These are phyloP conservation scores for Botrytis medusae DNA, from an alignment of 2,329 filamentous ascomycete species.

Conservation along the genomic window DNA sequence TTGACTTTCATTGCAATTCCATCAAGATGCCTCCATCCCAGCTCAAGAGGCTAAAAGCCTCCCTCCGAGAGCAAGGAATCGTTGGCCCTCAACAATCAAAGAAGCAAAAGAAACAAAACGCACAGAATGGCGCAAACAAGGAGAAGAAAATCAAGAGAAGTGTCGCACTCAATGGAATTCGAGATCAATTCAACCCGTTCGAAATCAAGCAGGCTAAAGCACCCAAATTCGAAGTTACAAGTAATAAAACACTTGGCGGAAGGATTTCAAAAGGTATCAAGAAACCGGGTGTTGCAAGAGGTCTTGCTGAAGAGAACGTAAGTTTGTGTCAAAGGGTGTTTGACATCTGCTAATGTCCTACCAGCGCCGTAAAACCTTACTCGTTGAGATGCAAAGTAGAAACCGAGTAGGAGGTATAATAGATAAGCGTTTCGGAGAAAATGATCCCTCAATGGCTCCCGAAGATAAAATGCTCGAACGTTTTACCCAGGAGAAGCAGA, in stretches of 20 bases:
- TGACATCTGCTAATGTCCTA: constrained; percentile 24
- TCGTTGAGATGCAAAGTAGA: constrained; percentile 73
- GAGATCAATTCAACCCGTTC: constrained; percentile 97
- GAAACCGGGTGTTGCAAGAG: constrained; percentile 81
- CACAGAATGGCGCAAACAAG: constrained; percentile 61
- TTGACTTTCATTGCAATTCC: neutral
- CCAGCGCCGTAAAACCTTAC: constrained; percentile 27
- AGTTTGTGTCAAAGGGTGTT: constrained; percentile 32
- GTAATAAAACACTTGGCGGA: constrained; percentile 52
- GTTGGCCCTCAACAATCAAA: constrained; percentile 92
- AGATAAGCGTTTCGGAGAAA: constrained; percentile 92
- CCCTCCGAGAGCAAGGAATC: constrained; percentile 84
- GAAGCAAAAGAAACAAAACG: constrained; percentile 80
- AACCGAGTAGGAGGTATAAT: constrained; percentile 92
- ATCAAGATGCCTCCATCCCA: constrained; percentile 86
- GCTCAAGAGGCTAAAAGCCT: constrained; percentile 91
- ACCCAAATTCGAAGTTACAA: constrained; percentile 83
- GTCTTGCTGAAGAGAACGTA: constrained; percentile 81
- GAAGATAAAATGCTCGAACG: constrained; percentile 91
- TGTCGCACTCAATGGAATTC: constrained; percentile 78
- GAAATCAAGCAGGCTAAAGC: constrained; percentile 81
- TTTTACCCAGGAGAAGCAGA: constrained; percentile 85
- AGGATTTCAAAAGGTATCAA: constrained; percentile 58
- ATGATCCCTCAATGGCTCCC: constrained; percentile 88
- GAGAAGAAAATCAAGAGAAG: constrained; percentile 76